A percentile compares a stretch with the other conserved stretches of the same genome.
Evolutionary conservation across 1,284 basidiomycete species (phyloP).

Genomic region (Irpex sp.): DNA sequence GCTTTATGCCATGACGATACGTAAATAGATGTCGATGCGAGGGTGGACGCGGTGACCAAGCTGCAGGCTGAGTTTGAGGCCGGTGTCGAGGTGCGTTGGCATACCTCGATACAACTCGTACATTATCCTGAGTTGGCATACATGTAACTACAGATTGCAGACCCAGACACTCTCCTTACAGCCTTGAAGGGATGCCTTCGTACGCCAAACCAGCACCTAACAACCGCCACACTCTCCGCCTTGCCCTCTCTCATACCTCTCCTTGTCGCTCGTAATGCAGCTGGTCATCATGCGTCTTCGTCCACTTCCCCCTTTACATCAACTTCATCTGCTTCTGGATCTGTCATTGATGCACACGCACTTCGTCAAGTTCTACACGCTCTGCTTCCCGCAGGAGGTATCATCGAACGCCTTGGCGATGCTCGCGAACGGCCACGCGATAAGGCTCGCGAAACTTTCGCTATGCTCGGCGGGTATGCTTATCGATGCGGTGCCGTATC

Average conservation of each 20-base stretch:
- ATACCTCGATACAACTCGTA: neutral
- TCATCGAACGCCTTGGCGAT: conserved; percentile 83
- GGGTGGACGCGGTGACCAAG: conserved; percentile 74
- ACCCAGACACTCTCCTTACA: conserved; percentile 63
- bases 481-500: conserved; percentile 50
- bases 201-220: conserved; percentile 78
- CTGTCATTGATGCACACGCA: conserved; percentile 47
- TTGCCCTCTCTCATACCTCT: conserved; percentile 62
- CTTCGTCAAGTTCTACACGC: conserved; percentile 59
- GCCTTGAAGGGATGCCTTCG: conserved; percentile 74
- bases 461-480: conserved; percentile 68
- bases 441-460: conserved; percentile 73
- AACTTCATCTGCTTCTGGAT: conserved; percentile 44
- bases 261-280: conserved; percentile 39
- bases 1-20: neutral
- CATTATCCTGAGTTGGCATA: conserved; percentile 5
- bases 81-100: conserved; percentile 53
- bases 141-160: conserved; percentile 49
- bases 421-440: conserved; percentile 66
- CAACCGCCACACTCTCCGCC: conserved; percentile 66
- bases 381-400: conserved; percentile 69
- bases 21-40: conserved; percentile 66
- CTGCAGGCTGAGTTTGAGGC: conserved; percentile 70
- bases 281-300: conserved; percentile 22
- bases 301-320: conserved; percentile 42